Conservation (phyloP, 345 rosid species). For the Angophora floribunda region DNA sequence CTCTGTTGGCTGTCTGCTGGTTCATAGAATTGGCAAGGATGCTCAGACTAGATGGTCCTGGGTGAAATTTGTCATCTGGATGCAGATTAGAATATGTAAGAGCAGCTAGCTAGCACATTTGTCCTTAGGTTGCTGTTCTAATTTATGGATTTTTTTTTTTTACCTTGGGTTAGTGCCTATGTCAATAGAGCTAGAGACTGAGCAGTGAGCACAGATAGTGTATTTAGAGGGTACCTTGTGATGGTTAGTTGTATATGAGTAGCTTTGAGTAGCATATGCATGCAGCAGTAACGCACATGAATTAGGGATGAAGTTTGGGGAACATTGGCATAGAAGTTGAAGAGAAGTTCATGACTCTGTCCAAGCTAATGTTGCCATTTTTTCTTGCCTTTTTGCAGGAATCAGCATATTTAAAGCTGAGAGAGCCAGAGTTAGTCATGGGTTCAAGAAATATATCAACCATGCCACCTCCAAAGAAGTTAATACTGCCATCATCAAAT, state of each 20-base stretch:
- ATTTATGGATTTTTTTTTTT: not conserved
- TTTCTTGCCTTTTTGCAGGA: constrained; percentile 30
- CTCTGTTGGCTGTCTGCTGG: not conserved
- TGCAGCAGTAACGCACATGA: not conserved
- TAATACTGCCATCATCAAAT: constrained; percentile 13
- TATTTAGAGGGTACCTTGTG: not conserved
- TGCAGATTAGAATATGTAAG: not conserved
- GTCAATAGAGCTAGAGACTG: not conserved
- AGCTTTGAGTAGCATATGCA: not conserved
- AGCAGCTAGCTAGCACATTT: not conserved
- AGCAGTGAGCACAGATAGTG: not conserved
- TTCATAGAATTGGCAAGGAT: not conserved
- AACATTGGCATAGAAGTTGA: not conserved
- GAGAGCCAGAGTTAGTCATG: constrained; percentile 11
- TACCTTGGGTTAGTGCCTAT: not conserved
- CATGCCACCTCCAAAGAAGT: constrained; percentile 44
- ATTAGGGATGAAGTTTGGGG: not conserved
- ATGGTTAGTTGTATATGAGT: not conserved
- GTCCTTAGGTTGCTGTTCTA: not conserved
- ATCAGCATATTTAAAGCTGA: constrained; percentile 13
- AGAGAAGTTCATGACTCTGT: not conserved
- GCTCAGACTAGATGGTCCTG: not conserved
- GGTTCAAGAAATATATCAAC: constrained; percentile 20
- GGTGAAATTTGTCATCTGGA: not conserved
- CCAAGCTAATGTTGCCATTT: not conserved